Percentiles rank a stretch among this genome's conserved stretches.
phyloP scores from a whole-genome alignment of 1,284 basidiomycete species.

The Ceratobasidium sp. region DNA sequence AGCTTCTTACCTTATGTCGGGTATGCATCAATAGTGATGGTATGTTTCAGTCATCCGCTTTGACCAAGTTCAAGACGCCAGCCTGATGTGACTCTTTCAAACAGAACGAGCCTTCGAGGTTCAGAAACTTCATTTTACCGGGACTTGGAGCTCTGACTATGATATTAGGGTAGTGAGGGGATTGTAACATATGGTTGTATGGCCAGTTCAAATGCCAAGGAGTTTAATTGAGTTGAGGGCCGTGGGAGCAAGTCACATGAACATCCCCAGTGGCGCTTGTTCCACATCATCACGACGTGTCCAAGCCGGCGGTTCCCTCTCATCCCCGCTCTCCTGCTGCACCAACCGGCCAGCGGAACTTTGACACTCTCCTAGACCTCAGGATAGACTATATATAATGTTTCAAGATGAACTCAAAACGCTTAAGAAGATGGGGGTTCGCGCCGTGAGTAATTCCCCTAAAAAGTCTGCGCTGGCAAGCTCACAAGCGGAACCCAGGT shows the following conservation, averaged over 20 bases:
- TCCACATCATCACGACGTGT: constrained; percentile 43
- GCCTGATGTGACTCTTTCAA: too few species aligned
- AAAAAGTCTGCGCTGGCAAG: constrained; percentile 7
- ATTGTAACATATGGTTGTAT: background rate
- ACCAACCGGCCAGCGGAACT: constrained; percentile 10
- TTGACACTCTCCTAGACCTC: background rate
- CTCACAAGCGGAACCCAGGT: constrained; percentile 64
- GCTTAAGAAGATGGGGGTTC: constrained; percentile 77
- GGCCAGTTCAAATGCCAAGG: background rate
- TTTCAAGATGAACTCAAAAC: constrained; percentile 74
- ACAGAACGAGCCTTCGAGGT: background rate
- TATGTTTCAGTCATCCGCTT: constrained; percentile 56
- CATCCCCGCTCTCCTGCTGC: background rate
- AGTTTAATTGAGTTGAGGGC: background rate
- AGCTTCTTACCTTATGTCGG: constrained; percentile 95
- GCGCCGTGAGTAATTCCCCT: constrained; percentile 69
- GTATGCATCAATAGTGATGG: constrained; percentile 95
- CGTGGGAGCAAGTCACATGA: constrained; percentile 34
- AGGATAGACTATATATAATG: constrained; percentile 53
- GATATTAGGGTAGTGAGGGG: background rate
- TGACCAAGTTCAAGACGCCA: background rate
- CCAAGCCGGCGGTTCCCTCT: constrained; percentile 30
- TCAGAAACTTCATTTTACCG: background rate
- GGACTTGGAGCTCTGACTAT: background rate
- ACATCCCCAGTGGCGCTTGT: constrained; percentile 18